Evolutionary conservation across 2,329 filamentous ascomycete genomes (phyloP), one percentile per base, ranked within the genome.

Genomic region (Apiospora saccharicola): DNA sequence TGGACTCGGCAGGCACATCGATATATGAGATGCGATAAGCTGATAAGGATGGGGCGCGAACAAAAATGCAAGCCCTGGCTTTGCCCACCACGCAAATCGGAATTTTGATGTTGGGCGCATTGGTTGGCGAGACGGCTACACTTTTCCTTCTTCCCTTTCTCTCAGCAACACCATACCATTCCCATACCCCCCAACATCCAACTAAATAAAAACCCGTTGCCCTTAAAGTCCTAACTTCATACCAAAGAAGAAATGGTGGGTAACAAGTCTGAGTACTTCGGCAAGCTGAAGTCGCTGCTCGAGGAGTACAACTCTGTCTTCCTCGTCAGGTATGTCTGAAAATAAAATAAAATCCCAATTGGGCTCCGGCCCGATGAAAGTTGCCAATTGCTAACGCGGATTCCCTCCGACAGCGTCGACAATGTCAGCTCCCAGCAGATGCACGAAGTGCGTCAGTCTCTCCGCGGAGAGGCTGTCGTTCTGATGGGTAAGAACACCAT

Each of bases 371-470:
- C n/a, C 26, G n/a, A 12, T 37, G 34, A 13, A 41, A 64, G 22
- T 64, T 34, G 57, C 57, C 14, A 34, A 24, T 12, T 41, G 49
- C 37, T 64, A 64, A 64, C 5, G 34, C 57, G 16, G 12, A 12
- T 22, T 30, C 10, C 24, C 44, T 14, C 37, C 37, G 16, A 69
- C 72, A 73, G 72, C 84, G 93, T 96, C 84, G 94, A 98, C 94
- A 99, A 98, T 99, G 96, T 99, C 92, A 94, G 93, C 86, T 99
- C 96, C 80, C 96, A 99, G 92, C 97, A 99, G 92, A 99, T 99
- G 97, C 96, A 99, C 94, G 96, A 99, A 92, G 98, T 99, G 86
- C 94, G 96, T 86, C 88, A 92, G 82, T 87, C 94, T 82, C 93
- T 99, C 85, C 95, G 96, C 85, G 93, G 92, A 76, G 88, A 97